Evolutionary conservation across 306 rosid genomes (phyloP).

Genomic region (Oxytropis ochrocephala): DNA sequence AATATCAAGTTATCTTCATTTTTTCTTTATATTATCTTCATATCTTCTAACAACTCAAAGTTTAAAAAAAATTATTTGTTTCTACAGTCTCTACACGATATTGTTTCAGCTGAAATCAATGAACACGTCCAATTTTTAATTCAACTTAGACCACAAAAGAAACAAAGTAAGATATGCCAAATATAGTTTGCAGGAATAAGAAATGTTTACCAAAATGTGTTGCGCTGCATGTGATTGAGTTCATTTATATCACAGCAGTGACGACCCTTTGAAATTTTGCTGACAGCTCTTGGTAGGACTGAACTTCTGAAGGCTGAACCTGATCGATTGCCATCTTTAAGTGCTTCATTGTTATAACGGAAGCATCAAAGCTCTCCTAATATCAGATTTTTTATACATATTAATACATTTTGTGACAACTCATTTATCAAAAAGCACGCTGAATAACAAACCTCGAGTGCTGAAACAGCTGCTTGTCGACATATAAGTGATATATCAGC

Average conservation of each 20-base stretch:
- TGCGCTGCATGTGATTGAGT: conserved; percentile 14
- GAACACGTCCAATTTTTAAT: background rate
- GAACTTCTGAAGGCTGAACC: conserved; percentile 58
- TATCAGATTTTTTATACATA: conserved; percentile 2
- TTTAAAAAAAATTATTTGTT: background rate
- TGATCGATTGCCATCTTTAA: conserved; percentile 53
- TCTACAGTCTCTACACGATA: background rate
- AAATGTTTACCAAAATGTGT: conserved; percentile 40
- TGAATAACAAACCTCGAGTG: conserved; percentile 65
- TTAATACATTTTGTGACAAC: conserved; percentile 12
- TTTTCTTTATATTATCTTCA: background rate
- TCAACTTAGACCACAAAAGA: conserved; percentile 8
- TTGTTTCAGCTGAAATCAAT: background rate
- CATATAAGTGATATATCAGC: conserved; percentile 83
- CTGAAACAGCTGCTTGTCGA: conserved; percentile 76
- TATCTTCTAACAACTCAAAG: background rate
- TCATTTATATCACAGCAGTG: conserved; percentile 32
- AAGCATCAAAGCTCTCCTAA: conserved; percentile 66
- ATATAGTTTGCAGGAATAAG: conserved; percentile 2
- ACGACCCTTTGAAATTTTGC: conserved; percentile 72
- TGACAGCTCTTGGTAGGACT: conserved; percentile 56
- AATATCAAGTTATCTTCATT: background rate
- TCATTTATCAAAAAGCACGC: background rate
- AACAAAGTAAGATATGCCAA: background rate
- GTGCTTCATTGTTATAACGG: conserved; percentile 66